Conservation (phyloP, 2,329 filamentous ascomycete species). For the Ophiostoma sp. region DNA sequence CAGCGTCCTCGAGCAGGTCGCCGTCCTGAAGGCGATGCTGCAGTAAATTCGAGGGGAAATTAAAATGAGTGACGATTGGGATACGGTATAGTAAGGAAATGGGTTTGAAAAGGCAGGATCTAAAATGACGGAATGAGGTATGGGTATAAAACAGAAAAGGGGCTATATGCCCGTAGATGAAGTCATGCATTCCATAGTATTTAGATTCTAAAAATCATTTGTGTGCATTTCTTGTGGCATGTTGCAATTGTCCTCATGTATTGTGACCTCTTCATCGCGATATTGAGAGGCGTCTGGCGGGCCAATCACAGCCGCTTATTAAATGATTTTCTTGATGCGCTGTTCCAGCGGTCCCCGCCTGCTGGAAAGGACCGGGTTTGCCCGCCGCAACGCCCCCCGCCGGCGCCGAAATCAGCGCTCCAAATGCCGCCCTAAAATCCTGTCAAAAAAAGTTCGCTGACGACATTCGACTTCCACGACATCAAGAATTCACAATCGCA, state of each 20-base stretch:
- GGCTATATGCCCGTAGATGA: neutral
- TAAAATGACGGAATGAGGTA: neutral
- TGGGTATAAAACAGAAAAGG: neutral
- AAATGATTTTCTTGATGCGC: neutral
- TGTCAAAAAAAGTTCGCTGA: neutral
- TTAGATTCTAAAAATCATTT: neutral
- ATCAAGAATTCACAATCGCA: neutral
- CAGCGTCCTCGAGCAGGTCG: slow-evolving; percentile 33
- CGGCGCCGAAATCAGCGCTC: neutral
- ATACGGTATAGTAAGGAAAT: neutral
- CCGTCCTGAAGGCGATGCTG: slow-evolving; percentile 30
- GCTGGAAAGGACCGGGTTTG: neutral
- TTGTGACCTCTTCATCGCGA: neutral
- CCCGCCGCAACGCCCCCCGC: neutral
- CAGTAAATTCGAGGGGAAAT: neutral
- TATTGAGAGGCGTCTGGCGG: neutral
- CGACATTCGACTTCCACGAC: neutral
- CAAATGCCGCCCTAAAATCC: neutral
- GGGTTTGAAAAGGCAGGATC: neutral
- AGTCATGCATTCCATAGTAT: neutral
- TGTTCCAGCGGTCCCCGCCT: neutral
- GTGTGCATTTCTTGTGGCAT: neutral
- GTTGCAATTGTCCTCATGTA: neutral
- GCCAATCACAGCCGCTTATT: slow-evolving; percentile 12
- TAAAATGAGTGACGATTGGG: neutral